Conservation (phyloP, 306 rosid species). For the Pyrus betulifolia region DNA sequence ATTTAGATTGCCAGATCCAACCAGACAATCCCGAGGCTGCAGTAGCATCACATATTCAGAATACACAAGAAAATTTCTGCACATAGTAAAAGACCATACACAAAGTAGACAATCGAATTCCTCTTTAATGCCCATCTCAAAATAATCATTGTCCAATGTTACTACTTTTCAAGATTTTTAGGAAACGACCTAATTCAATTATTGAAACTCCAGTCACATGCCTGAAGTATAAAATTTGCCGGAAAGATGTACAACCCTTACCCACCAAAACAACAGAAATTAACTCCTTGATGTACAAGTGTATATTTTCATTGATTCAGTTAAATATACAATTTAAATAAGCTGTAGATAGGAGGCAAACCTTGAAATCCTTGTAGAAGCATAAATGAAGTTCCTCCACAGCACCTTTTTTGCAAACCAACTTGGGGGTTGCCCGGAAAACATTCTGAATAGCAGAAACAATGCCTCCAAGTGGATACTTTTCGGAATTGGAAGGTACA, state of each 20-base stretch:
- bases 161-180: background rate
- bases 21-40: constrained; percentile 83
- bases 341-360: constrained; percentile 19
- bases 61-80: background rate
- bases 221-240: background rate
- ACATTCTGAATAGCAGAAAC: constrained; percentile 86
- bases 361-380: constrained; percentile 89
- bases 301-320: background rate
- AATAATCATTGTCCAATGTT: background rate
- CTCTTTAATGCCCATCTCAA: background rate
- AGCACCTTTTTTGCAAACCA: constrained; percentile 55
- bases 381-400: constrained; percentile 71
- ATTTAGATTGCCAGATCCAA: constrained; percentile 27
- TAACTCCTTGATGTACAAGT: background rate
- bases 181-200: background rate
- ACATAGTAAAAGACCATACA: background rate
- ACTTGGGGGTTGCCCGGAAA: constrained; percentile 62
- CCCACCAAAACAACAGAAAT: background rate
- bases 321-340: constrained; percentile 1
- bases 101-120: background rate
- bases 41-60: constrained; percentile 4
- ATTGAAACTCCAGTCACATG: background rate
- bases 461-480: constrained; percentile 90
- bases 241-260: background rate
- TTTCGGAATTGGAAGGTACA: constrained; percentile 75